Percentiles rank a stretch among this genome's conserved stretches.
Conservation (phyloP, 306 rosid genomes). For the Nissolia schottii region DNA sequence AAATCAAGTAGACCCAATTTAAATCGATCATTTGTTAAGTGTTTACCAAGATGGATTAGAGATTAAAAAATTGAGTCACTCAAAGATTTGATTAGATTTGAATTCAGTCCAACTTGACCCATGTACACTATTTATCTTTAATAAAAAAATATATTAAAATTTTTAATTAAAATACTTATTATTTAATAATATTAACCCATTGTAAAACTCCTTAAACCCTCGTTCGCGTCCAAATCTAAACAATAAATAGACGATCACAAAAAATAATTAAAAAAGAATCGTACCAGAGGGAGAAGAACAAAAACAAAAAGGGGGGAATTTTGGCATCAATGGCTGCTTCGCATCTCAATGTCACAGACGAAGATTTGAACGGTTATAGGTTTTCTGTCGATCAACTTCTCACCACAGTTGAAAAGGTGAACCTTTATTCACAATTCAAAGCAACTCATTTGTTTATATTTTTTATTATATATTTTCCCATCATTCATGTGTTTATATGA, state of each 20-base stretch:
- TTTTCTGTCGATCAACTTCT: slow-evolving; percentile 24
- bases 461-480: background rate
- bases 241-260: background rate
- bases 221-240: background rate
- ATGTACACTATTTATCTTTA: no score
- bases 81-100: no score
- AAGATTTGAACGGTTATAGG: slow-evolving; percentile 28
- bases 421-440: background rate
- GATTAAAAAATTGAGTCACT: no score
- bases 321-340: slow-evolving; percentile 31
- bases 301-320: background rate
- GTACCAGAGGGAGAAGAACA: background rate
- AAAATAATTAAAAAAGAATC: background rate
- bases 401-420: slow-evolving; percentile 40
- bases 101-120: no score
- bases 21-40: no score
- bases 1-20: no score
- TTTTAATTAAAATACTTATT: no score
- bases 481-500: background rate
- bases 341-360: slow-evolving; percentile 3
- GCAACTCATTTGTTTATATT: background rate
- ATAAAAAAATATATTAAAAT: no score
- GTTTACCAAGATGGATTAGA: no score
- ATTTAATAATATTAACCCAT: no score
- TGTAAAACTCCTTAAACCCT: background rate